Evolutionary conservation across 2,329 filamentous ascomycete genomes (phyloP).

Genomic region (Passalora sequoiae): DNA sequence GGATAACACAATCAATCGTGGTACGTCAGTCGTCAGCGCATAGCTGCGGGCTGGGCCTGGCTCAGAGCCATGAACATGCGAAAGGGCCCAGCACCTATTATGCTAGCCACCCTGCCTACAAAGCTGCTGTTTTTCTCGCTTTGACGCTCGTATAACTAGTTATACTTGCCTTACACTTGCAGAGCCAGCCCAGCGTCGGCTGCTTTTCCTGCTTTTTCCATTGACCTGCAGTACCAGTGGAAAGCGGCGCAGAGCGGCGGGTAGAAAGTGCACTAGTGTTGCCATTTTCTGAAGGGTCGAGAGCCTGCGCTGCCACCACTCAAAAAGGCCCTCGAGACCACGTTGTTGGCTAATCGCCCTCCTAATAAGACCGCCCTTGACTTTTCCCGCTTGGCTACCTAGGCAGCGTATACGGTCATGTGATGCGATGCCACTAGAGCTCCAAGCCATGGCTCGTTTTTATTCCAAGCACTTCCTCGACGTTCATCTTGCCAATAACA

Average conservation of each 20-base stretch:
- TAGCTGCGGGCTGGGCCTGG: too few relatives aligned
- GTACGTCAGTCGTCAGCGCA: too few relatives aligned
- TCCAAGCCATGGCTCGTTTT: constrained; percentile 20
- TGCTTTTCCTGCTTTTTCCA: background rate
- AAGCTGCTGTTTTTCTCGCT: too few relatives aligned
- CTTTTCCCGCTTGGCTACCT: background rate
- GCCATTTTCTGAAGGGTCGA: too few relatives aligned
- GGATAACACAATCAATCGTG: too few relatives aligned
- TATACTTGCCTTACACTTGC: background rate
- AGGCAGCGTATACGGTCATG: background rate
- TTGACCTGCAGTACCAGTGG: background rate
- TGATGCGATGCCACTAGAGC: constrained; percentile 7
- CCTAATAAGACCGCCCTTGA: too few relatives aligned
- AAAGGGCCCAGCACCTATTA: too few relatives aligned
- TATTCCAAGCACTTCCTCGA: constrained; percentile 23
- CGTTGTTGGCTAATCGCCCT: too few relatives aligned
- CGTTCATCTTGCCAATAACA: constrained; percentile 21
- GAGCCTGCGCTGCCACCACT: background rate
- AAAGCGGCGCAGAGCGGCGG: background rate
- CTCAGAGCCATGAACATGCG: too few relatives aligned
- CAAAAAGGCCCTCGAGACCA: background rate
- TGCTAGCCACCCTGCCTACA: too few relatives aligned
- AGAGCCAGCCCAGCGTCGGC: background rate
- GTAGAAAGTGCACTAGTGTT: too few relatives aligned
- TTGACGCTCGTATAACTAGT: background rate